A percentile compares a stretch with the other conserved stretches of the same genome.
These are phyloP conservation scores for Phytophthora sojae DNA, from an alignment of 352 stramenopile species.

Conservation along the genomic window DNA sequence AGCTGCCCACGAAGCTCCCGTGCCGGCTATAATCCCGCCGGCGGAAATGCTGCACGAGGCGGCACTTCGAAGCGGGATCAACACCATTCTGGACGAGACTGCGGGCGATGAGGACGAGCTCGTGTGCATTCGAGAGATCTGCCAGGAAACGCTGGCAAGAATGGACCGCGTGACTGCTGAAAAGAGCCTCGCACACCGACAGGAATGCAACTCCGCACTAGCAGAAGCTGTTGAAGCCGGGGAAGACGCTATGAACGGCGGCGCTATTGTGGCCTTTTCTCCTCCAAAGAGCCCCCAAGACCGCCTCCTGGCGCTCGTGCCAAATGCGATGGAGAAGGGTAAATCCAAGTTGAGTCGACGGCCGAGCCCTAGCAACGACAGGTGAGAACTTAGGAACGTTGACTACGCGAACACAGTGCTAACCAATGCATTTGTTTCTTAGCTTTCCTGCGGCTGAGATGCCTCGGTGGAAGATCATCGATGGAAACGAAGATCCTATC, in stretches of 20 bases:
- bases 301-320: conserved; percentile 41
- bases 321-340: conserved; percentile 53
- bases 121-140: conserved; percentile 72
- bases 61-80: conserved; percentile 54
- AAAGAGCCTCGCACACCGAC: conserved; percentile 11
- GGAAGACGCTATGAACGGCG: conserved; percentile 3
- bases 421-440: neutral
- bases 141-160: conserved; percentile 52
- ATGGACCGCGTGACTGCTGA: conserved; percentile 27
- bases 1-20: neutral
- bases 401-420: neutral
- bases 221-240: conserved; percentile 5
- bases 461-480: conserved; percentile 58
- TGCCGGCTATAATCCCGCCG: conserved; percentile 1
- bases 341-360: conserved; percentile 49
- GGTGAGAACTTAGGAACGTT: conserved; percentile 8
- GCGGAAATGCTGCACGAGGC: conserved; percentile 36
- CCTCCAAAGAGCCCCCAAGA: conserved; percentile 69
- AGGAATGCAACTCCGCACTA: conserved; percentile 6
- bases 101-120: conserved; percentile 53
- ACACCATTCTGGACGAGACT: conserved; percentile 63
- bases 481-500: conserved; percentile 61
- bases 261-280: conserved; percentile 8
- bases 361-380: conserved; percentile 43
- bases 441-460: conserved; percentile 14